A percentile compares a stretch with the other conserved stretches of the same genome.
These are phyloP conservation scores for Moesziomyces sp. DNA, from an alignment of 1,284 basidiomycete species.

Conservation along the genomic window DNA sequence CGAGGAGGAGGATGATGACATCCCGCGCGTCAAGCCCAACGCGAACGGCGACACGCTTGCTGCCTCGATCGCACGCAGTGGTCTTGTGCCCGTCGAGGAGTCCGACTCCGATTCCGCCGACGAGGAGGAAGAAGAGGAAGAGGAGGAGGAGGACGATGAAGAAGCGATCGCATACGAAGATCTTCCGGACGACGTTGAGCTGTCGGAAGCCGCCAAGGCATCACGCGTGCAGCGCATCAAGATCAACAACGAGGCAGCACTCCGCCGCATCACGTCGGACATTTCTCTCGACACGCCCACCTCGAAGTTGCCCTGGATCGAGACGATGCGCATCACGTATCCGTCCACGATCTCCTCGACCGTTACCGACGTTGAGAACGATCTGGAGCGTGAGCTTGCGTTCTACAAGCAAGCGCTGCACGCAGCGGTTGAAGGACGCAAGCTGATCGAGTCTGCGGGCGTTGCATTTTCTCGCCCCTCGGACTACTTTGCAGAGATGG, in stretches of 20 bases:
- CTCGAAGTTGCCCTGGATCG: constrained; percentile 63
- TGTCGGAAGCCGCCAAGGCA: constrained; percentile 52
- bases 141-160: constrained; percentile 38
- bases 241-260: constrained; percentile 61
- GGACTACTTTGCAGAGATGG: constrained; percentile 99
- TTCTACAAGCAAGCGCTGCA: constrained; percentile 98
- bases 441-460: constrained; percentile 78
- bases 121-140: constrained; percentile 44
- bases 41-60: constrained; percentile 61
- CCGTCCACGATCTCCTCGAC: constrained; percentile 67
- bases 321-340: constrained; percentile 61
- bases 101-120: constrained; percentile 53
- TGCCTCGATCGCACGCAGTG: constrained; percentile 60
- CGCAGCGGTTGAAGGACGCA: constrained; percentile 78
- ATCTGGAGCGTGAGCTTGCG: constrained; percentile 90
- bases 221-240: constrained; percentile 58
- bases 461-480: constrained; percentile 90
- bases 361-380: constrained; percentile 78
- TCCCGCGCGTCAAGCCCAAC: constrained; percentile 35
- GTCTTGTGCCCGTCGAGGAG: constrained; percentile 46
- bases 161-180: constrained; percentile 49
- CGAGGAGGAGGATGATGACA: constrained; percentile 26
- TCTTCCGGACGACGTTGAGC: constrained; percentile 54
- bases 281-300: constrained; percentile 55
- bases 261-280: constrained; percentile 55